Base-by-base conservation (phyloP, 306 rosid genomes). In the Inga laurina region DNA sequence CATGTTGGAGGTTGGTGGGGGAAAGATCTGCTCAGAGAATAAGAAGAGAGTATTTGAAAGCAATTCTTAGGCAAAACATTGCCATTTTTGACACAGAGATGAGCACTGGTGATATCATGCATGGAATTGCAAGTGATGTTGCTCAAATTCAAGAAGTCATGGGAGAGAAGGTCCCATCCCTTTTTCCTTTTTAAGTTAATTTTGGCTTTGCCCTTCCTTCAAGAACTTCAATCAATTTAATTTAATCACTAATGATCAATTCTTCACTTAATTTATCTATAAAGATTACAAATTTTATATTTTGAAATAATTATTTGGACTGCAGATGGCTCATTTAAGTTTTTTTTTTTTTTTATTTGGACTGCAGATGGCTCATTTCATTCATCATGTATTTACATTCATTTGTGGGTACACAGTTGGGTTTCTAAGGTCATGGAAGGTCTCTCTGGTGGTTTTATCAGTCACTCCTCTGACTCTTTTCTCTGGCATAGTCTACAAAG, bases 1-100 rank as follows among this genome's bases (percentile, higher is more conserved):
- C 97, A 16, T 95, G 99, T 79, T 95, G 98, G 98, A 95, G 98
- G 82, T 66, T 93, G 85, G 98, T 95, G 32, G 98, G 98, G 66
- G 98, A 92, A 84, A 66, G 98, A 72, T 86, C 96, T 32, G 95
- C 98, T 68, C 94, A 91, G 76, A 85, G 96, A 76, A 95, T 95
- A 51, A 92, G 97, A 89, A 91, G 86, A 0, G 86, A 90, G 73
- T 95, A 95, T 82, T 76, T 93, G 67, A 86, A 85, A 86, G 94
- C 97, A 66, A 80, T 95, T 82, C 91, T 95, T n/a, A 66, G 97
- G 81, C 97, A 95, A 77, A 97, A 93, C 82, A 82, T 93, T 44
- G 87, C 88, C 79, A 89, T 90, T 48, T 95, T 90, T 46, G 98
- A 95, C 81, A 91, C 91, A 32, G 84, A 91, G 52, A 74, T 89